Conservation (phyloP, 2,329 filamentous ascomycete genomes). For the Colletotrichum simmondsii region DNA sequence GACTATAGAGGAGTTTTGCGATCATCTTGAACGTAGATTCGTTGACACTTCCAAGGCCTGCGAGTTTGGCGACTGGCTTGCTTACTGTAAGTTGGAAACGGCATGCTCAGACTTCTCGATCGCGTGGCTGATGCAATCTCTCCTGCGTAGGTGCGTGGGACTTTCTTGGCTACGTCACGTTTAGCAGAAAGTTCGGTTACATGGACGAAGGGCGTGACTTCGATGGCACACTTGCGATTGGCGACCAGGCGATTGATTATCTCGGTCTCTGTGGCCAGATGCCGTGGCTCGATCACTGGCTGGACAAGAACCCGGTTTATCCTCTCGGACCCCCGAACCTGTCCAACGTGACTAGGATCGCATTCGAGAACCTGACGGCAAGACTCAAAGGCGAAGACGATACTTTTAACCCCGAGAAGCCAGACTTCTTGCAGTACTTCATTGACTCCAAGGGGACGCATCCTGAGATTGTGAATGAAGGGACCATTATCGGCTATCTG, state of each 20-base stretch:
- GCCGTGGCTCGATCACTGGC: slow-evolving; percentile 39
- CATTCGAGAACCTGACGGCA: slow-evolving; percentile 34
- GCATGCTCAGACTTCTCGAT: background rate
- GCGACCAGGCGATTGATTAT: slow-evolving; percentile 46
- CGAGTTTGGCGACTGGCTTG: slow-evolving; percentile 40
- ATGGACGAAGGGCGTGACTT: slow-evolving; percentile 50
- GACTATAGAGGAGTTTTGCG: slow-evolving; percentile 43
- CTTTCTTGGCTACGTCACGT: slow-evolving; percentile 52
- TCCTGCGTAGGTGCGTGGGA: slow-evolving; percentile 48
- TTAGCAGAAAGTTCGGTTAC: slow-evolving; percentile 53
- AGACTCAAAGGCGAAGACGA: slow-evolving; percentile 29
- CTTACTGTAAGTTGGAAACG: slow-evolving; percentile 36
- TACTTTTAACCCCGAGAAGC: slow-evolving; percentile 27
- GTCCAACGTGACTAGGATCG: slow-evolving; percentile 36
- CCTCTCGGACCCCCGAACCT: slow-evolving; percentile 39
- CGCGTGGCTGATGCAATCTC: too few relatives aligned
- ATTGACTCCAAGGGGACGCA: slow-evolving; percentile 46
- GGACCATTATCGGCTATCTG: slow-evolving; percentile 42
- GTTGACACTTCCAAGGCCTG: slow-evolving; percentile 35
- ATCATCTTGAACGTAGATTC: slow-evolving; percentile 43
- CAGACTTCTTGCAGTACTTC: slow-evolving; percentile 47
- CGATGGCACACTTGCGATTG: slow-evolving; percentile 45
- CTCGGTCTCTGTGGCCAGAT: slow-evolving; percentile 42
- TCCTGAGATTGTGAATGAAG: slow-evolving; percentile 49
- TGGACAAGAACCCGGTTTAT: slow-evolving; percentile 44